phyloP scores from a whole-genome alignment of 2,329 filamentous ascomycete species.

The Aspergillus sergii region DNA sequence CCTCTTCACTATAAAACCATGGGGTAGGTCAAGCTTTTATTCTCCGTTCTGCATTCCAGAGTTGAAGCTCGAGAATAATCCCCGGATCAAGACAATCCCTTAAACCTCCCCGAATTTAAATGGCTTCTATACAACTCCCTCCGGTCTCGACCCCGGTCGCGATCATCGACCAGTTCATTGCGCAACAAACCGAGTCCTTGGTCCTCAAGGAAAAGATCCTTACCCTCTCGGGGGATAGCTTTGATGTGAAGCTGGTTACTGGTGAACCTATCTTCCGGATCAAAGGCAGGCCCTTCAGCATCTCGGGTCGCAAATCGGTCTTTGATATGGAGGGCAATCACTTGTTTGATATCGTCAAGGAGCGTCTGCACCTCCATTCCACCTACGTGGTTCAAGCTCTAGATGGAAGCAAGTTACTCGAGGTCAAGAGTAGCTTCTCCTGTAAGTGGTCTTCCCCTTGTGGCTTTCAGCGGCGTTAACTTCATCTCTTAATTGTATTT shows the following conservation, averaged over 20 bases:
- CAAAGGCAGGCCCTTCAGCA: not conserved
- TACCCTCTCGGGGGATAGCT: not conserved
- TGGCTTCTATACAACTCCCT: not conserved
- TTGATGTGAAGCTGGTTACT: not conserved
- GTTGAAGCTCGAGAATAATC: not conserved
- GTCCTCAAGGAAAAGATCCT: not conserved
- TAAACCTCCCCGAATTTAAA: not conserved
- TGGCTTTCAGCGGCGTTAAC: not conserved
- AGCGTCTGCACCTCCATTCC: conserved; percentile 24
- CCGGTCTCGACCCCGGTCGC: not conserved
- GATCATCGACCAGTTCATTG: not conserved
- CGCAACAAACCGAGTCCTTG: not conserved
- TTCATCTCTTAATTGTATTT: not conserved
- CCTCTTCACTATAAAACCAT: not conserved
- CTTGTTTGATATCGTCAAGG: conserved; percentile 27
- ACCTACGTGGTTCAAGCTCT: not conserved
- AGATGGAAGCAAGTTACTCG: not conserved
- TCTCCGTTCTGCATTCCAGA: not conserved
- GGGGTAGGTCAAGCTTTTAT: not conserved
- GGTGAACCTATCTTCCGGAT: not conserved
- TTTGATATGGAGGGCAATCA: conserved; percentile 23
- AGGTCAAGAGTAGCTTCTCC: not conserved
- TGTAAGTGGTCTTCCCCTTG: not conserved
- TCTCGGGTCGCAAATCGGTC: conserved; percentile 27
- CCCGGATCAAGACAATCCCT: not conserved